Base-by-base conservation (phyloP, 352 stramenopile species). In the Phytopythium boreale region DNA sequence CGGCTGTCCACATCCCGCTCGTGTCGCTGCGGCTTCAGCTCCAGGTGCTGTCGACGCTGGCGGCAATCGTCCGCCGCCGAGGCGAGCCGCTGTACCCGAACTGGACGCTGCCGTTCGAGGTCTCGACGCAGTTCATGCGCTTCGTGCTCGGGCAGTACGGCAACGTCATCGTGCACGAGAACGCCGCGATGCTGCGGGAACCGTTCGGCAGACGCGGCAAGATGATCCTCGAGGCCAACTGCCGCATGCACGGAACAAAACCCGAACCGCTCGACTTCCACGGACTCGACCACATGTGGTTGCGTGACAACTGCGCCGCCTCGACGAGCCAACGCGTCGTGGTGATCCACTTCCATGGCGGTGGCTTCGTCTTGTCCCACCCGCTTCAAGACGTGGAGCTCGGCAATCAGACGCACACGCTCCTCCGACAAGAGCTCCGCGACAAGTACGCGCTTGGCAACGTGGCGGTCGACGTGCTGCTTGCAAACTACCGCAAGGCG, bases 401-500 rank as follows among this genome's bases (percentile, higher is more conserved):
- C 4, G 68, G 59, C 26, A 71, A 74, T 41, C 49, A 66, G 43
- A 61, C 56, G 12, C 68, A 74, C 44, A 56, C 57, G 0, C 59
- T 63, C 49, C 44, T 72, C 10, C 66, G 63, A 44, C 34, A 74
- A 61, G 65, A 57, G 27, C 29, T 77, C 15, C 56, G 47, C 34
- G 63, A 72, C 17, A 22, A 66, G 26, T 63, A 65, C 41, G 29
- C 60, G 37, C 34, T 71, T 34, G 51, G 68, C 36, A 36, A 39
- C 26, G 67, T 69, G 26, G 62, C 59, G 5, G 68, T 84, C 19
- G 69, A 84, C 26, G 71, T 76, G 26, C 67, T 84, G 29, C 62
- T 87, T 17, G 74, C 71, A 14, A 87, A 83, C 63, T 87, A 84
- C 70, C 78, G 74, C 46, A 87, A 83, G 72, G 65, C 73, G 4